Evolutionary conservation across 768 basidiomycete genomes (phyloP).

Genomic region (Megacollybia marginata): DNA sequence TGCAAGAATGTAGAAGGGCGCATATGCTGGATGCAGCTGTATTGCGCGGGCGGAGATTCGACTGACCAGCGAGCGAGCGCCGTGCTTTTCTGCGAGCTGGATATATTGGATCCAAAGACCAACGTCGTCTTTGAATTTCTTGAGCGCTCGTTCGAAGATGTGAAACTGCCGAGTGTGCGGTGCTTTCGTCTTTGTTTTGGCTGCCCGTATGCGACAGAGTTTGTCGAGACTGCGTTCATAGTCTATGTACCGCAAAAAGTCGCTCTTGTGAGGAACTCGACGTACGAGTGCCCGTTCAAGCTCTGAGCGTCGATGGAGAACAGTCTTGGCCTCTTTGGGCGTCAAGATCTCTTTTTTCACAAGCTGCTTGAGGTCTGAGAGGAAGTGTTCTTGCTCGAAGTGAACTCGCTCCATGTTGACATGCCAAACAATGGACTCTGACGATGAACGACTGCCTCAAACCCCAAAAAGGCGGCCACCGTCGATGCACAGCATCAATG

Average conservation of each 20-base stretch:
- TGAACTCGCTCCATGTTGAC: conserved; percentile 84
- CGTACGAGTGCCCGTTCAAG: conserved; percentile 83
- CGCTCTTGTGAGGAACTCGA: conserved; percentile 75
- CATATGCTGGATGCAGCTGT: conserved; percentile 76
- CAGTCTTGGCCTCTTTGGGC: conserved; percentile 74
- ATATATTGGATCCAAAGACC: conserved; percentile 88
- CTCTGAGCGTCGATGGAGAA: conserved; percentile 75
- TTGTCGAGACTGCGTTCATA: conserved; percentile 89
- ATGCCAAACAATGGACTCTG: background rate
- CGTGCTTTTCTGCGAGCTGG: conserved; percentile 72
- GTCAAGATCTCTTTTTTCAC: conserved; percentile 82
- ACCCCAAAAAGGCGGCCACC: conserved; percentile 46
- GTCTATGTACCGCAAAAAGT: conserved; percentile 85
- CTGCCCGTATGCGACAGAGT: conserved; percentile 65
- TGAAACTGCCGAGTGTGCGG: conserved; percentile 72
- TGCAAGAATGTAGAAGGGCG: conserved; percentile 76
- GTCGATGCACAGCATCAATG: conserved; percentile 52
- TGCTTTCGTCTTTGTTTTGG: conserved; percentile 54
- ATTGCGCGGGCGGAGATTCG: conserved; percentile 83
- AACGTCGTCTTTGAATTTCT: conserved; percentile 83
- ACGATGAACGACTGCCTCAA: conserved; percentile 20
- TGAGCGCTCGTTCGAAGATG: conserved; percentile 85
- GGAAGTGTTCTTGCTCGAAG: conserved; percentile 94
- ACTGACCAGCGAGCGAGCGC: conserved; percentile 72
- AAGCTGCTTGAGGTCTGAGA: conserved; percentile 91